Evolutionary conservation across 2,329 filamentous ascomycete species (phyloP).

Genomic region (Hymenoscyphus linearis): DNA sequence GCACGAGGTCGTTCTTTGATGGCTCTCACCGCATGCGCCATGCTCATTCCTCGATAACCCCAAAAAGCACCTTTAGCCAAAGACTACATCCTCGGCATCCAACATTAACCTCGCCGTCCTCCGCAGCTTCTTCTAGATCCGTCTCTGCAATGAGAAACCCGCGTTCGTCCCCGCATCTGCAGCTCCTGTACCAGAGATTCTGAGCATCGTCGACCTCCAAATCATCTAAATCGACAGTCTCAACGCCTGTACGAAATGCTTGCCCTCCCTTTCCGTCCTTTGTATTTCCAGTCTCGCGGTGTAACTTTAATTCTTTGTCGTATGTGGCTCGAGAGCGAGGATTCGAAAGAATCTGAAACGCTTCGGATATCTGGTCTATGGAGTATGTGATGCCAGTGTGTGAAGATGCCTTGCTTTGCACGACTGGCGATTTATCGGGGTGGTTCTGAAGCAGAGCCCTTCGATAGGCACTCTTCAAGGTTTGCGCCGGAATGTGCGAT

Average conservation of each 20-base stretch:
- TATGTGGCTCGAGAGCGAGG: constrained; percentile 46
- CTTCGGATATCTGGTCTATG: constrained; percentile 59
- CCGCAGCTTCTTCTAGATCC: constrained; percentile 54
- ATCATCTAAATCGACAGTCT: constrained; percentile 62
- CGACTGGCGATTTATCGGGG: constrained; percentile 38
- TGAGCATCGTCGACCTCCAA: constrained; percentile 46
- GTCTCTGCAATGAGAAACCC: constrained; percentile 55
- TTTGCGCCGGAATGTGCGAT: constrained; percentile 38
- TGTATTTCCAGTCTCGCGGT: constrained; percentile 16
- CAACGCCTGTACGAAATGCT: constrained; percentile 52
- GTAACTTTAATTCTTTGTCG: constrained; percentile 43
- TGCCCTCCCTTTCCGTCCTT: constrained; percentile 15
- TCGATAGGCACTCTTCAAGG: constrained; percentile 59
- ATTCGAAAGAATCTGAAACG: constrained; percentile 52
- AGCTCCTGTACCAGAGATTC: constrained; percentile 49
- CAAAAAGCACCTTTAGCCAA: constrained; percentile 61
- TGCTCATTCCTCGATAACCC: constrained; percentile 40
- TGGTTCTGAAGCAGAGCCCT: constrained; percentile 60
- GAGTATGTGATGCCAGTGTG: constrained; percentile 37
- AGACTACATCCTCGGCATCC: constrained; percentile 63
- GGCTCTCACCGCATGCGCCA: neutral
- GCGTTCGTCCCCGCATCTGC: constrained; percentile 58
- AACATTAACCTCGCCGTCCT: constrained; percentile 56
- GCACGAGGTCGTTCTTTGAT: neutral
- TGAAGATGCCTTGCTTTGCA: constrained; percentile 9